phyloP scores from a whole-genome alignment of 2,329 filamentous ascomycete species.

The Fusarium vanettenii region DNA sequence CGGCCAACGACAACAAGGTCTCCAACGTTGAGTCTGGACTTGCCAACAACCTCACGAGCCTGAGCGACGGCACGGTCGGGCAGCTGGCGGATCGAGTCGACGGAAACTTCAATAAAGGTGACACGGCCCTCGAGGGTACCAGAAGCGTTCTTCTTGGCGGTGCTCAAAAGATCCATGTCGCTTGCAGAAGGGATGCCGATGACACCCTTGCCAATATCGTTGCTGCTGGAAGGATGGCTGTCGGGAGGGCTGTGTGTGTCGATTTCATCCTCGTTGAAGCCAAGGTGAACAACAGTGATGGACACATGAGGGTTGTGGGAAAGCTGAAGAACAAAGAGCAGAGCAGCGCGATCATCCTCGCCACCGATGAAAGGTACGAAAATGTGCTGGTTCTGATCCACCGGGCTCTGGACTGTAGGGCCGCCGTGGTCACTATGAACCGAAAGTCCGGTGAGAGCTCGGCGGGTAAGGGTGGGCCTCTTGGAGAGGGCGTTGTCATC shows the following conservation, averaged over 20 bases:
- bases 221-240: slow-evolving; percentile 18
- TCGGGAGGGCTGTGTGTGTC: slow-evolving; percentile 9
- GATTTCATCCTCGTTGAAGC: slow-evolving; percentile 34
- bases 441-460: slow-evolving; percentile 35
- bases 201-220: slow-evolving; percentile 16
- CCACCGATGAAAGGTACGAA: slow-evolving; percentile 91
- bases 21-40: slow-evolving; percentile 37
- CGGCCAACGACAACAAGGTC: slow-evolving; percentile 44
- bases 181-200: slow-evolving; percentile 27
- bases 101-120: slow-evolving; percentile 34
- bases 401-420: slow-evolving; percentile 62
- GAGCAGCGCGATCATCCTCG: slow-evolving; percentile 81
- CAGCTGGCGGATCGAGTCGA: slow-evolving; percentile 39
- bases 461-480: slow-evolving; percentile 61
- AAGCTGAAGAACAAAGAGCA: slow-evolving; percentile 86
- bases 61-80: slow-evolving; percentile 41
- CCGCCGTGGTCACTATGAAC: slow-evolving; percentile 60
- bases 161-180: slow-evolving; percentile 45
- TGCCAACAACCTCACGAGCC: slow-evolving; percentile 37
- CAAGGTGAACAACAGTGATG: slow-evolving; percentile 74
- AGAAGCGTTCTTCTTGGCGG: slow-evolving; percentile 31
- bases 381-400: slow-evolving; percentile 81
- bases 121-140: slow-evolving; percentile 34
- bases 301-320: slow-evolving; percentile 83
- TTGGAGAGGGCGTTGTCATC: slow-evolving; percentile 44